These are phyloP conservation scores for Rosa multiflora DNA, from an alignment of 306 rosid species.

Conservation along the genomic window DNA sequence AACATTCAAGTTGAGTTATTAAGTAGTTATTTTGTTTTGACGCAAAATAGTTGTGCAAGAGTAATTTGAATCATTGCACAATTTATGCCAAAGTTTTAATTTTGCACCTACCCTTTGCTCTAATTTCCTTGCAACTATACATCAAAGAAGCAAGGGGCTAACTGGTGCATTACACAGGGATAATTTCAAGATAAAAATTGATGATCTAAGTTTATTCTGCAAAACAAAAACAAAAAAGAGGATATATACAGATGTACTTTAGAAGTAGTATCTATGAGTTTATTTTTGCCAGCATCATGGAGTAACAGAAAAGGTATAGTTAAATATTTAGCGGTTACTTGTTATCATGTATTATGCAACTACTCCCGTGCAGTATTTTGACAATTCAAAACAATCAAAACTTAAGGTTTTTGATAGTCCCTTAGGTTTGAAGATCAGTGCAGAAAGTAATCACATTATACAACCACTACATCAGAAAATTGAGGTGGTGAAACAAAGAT, in stretches of 20 bases:
- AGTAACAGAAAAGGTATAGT: neutral
- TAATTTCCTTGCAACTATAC: constrained; percentile 11
- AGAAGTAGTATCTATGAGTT: neutral
- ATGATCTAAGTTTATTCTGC: neutral
- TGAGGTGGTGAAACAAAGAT: neutral
- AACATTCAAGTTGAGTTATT: neutral
- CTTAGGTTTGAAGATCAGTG: neutral
- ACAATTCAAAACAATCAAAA: neutral
- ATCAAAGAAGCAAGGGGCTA: constrained; percentile 10
- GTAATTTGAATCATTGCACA: neutral
- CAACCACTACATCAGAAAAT: neutral
- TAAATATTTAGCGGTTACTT: neutral
- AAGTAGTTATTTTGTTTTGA: neutral
- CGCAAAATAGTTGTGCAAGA: neutral
- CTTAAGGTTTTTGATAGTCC: neutral
- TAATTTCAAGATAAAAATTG: neutral
- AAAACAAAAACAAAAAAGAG: neutral
- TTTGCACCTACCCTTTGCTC: constrained; percentile 8
- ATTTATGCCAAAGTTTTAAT: neutral
- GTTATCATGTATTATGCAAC: neutral
- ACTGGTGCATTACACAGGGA: neutral
- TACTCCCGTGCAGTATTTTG: neutral
- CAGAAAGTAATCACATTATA: neutral
- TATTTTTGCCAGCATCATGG: neutral
- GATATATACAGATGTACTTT: neutral